Base-by-base conservation (phyloP, 225 moss, liverwort and hornwort species). In the Polytrichum commune region DNA sequence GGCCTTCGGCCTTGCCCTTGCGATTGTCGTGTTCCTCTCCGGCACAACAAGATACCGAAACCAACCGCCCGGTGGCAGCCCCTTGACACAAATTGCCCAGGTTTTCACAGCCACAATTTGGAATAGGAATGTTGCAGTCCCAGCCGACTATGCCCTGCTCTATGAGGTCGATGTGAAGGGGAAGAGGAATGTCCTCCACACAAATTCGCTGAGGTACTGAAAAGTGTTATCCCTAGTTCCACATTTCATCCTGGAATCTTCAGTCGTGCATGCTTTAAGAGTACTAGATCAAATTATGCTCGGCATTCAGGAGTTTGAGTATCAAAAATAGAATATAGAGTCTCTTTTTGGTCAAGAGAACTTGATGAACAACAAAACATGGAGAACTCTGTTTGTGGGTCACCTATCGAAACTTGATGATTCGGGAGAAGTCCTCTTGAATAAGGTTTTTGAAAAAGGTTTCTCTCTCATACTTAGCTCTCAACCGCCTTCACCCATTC, bases 11-110 rank as follows among this genome's bases (percentile, higher is more conserved):
- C 24, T 82, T 35, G 75, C 61, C n/a, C 6, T 78, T 4, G 82
- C 75, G 1, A 25, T 82, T 3, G 27, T 62, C 32, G 4, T 75
- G 35, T 16, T 75, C 2, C 8, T 78, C 60, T 65, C 33, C 35
- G 82, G 78, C 33, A 2, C 71, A 29, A 53, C 63, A 62, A 68
- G 23, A 33, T 82, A 82, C 62, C 78, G 75, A 4, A 60, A 75
- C 69, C 64, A 76, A 27, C 61, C 27, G 0, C 82, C 82, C 0
- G 38, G 22, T 1, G 78, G 82, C 78, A 82, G 78, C 69, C 82
- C 82, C 54, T 69, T 82, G 68, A 78, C 82, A 68, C 29, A 65
- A 18, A 65, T 82, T 35, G 78, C 72, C 0, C 78, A 82, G 55
- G 82, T 82, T 25, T 65, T 78, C 22, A 69, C 72, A 24, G 78